Percentiles rank a stretch among this genome's conserved stretches.
These are phyloP conservation scores for Phytophthora agathidicida DNA, from an alignment of 352 stramenopile species.

Conservation along the genomic window DNA sequence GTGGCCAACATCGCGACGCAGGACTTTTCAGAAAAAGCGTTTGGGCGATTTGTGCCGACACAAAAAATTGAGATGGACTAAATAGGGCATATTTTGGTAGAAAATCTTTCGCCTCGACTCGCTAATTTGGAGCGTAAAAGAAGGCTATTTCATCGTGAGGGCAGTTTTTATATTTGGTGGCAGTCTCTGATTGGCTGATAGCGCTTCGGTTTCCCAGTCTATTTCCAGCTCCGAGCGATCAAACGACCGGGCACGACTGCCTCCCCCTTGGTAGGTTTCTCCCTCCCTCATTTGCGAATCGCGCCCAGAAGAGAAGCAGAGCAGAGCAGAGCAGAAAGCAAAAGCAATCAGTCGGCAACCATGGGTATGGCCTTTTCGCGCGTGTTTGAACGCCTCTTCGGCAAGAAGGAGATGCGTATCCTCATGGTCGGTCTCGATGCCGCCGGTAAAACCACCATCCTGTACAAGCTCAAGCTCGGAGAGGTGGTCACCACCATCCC, in stretches of 20 bases:
- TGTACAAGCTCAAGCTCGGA: conserved; percentile 94
- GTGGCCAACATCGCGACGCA: conserved; percentile 27
- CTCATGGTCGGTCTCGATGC: conserved; percentile 99
- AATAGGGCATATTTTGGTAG: too few relatives aligned
- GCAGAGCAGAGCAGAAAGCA: conserved; percentile 19
- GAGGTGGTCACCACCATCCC: conserved; percentile 98
- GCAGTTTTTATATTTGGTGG: conserved; percentile 43
- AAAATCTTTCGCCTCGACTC: neutral
- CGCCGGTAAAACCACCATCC: conserved; percentile 99
- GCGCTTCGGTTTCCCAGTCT: conserved; percentile 26
- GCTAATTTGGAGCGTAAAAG: neutral
- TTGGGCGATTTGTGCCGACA: conserved; percentile 10
- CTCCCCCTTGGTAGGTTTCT: conserved; percentile 17
- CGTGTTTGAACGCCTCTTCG: conserved; percentile 98
- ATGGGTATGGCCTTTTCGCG: conserved; percentile 99
- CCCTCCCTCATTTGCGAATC: conserved; percentile 61
- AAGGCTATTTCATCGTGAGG: conserved; percentile 1
- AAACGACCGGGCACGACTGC: conserved; percentile 23
- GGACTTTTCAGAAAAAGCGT: conserved; percentile 18
- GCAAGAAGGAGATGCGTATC: conserved; percentile 99
- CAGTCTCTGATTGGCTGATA: conserved; percentile 50
- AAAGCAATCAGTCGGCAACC: conserved; percentile 42
- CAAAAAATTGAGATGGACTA: conserved; percentile 16
- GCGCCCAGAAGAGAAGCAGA: conserved; percentile 38
- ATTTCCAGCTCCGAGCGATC: conserved; percentile 31